These are phyloP conservation scores for Schizochytrium sp. DNA, from an alignment of 108 stramenopile genomes.

Conservation along the genomic window DNA sequence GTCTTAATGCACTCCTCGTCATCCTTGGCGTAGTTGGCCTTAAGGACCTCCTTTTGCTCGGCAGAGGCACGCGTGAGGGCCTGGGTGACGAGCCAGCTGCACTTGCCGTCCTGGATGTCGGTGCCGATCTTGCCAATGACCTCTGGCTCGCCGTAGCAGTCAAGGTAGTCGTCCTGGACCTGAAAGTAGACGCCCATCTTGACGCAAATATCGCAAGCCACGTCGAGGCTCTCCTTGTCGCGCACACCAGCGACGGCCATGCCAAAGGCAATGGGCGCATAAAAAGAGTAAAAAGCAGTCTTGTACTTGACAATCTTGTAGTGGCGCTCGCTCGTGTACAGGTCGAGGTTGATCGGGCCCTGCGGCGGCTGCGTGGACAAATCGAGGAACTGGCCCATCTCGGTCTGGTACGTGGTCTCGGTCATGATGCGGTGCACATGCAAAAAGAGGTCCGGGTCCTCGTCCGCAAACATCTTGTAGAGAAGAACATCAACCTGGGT, in stretches of 20 bases:
- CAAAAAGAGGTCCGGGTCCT: slow-evolving; percentile 59
- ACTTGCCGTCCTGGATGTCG: slow-evolving; percentile 99
- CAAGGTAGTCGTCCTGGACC: slow-evolving; percentile 96
- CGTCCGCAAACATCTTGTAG: slow-evolving; percentile 62
- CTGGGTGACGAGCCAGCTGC: slow-evolving; percentile 90
- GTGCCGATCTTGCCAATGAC: slow-evolving; percentile 96
- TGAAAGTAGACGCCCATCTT: slow-evolving; percentile 97
- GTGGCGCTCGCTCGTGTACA: slow-evolving; percentile 73
- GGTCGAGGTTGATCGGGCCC: slow-evolving; percentile 50
- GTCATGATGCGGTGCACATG: slow-evolving; percentile 65
- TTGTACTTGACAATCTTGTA: slow-evolving; percentile 92
- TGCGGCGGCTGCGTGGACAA: slow-evolving; percentile 47
- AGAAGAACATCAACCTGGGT: slow-evolving; percentile 74
- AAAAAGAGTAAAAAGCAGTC: slow-evolving; percentile 98
- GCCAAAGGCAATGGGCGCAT: slow-evolving; percentile 77
- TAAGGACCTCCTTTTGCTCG: slow-evolving; percentile 53
- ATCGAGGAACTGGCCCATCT: slow-evolving; percentile 90
- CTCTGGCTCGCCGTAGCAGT: slow-evolving; percentile 84
- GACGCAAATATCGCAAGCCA: slow-evolving; percentile 62
- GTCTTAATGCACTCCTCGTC: slow-evolving; percentile 54
- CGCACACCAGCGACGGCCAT: slow-evolving; percentile 48
- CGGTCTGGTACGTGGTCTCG: slow-evolving; percentile 75
- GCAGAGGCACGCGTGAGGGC: slow-evolving; percentile 53
- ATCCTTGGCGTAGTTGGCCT: slow-evolving; percentile 74
- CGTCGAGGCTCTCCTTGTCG: slow-evolving; percentile 18